These are phyloP conservation scores for Aspergillus sp. DNA, from an alignment of 2,329 filamentous ascomycete genomes.

Conservation along the genomic window DNA sequence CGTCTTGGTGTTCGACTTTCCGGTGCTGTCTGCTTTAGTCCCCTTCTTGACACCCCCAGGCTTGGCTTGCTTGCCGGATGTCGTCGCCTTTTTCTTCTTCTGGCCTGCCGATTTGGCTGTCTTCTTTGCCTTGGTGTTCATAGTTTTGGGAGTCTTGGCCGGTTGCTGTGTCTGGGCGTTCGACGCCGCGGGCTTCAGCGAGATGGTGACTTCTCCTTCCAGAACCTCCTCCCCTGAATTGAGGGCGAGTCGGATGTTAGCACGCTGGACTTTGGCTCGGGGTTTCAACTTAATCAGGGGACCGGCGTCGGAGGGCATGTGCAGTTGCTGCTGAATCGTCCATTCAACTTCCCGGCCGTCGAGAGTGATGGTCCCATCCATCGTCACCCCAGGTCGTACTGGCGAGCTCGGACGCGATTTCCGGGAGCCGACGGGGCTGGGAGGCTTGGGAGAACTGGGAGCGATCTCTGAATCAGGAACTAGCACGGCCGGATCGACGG, in stretches of 20 bases:
- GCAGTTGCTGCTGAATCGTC: slow-evolving; percentile 8
- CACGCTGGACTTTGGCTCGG: slow-evolving; percentile 10
- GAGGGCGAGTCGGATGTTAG: slow-evolving; percentile 10
- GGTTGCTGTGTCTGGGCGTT: background rate
- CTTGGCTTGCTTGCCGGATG: slow-evolving; percentile 7
- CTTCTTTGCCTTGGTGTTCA: background rate
- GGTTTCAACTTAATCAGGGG: slow-evolving; percentile 10
- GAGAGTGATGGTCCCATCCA: slow-evolving; percentile 10
- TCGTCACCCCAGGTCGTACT: background rate
- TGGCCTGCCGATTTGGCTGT: background rate
- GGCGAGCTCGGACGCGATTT: background rate
- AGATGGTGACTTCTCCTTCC: slow-evolving; percentile 10
- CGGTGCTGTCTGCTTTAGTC: background rate
- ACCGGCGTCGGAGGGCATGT: background rate
- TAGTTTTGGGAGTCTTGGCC: background rate
- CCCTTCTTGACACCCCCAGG: background rate
- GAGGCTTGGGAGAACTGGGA: background rate
- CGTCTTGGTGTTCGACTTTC: background rate
- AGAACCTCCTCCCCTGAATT: slow-evolving; percentile 9
- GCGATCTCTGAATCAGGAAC: background rate
- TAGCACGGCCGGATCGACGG: background rate
- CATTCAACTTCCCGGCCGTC: slow-evolving; percentile 10
- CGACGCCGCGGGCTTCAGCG: slow-evolving; percentile 5
- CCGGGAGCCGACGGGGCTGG: background rate
- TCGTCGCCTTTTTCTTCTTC: background rate